These are phyloP conservation scores for Pelargonium nanum DNA, from an alignment of 345 rosid genomes.

Conservation along the genomic window DNA sequence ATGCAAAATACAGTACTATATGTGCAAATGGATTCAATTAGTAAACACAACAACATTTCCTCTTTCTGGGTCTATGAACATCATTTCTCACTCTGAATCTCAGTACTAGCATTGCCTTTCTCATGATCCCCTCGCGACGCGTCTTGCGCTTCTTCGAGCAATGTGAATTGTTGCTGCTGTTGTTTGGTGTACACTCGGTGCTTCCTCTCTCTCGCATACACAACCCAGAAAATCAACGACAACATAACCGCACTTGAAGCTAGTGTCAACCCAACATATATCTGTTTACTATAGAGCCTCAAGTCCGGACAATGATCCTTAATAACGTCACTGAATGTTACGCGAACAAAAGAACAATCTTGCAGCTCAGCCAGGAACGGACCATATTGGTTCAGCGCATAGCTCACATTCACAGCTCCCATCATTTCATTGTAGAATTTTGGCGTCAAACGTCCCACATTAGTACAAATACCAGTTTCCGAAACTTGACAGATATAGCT, in stretches of 20 bases:
- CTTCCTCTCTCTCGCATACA: constrained; percentile 33
- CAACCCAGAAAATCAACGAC: constrained; percentile 36
- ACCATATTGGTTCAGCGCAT: constrained; percentile 22
- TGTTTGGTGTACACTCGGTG: constrained; percentile 24
- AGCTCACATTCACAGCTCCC: constrained; percentile 34
- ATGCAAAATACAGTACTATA: too few relatives aligned
- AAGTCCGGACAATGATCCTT: constrained; percentile 22
- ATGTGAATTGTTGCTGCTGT: neutral
- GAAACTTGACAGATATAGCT: constrained; percentile 36
- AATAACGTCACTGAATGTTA: constrained; percentile 22
- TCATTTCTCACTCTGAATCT: too few relatives aligned
- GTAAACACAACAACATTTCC: too few relatives aligned
- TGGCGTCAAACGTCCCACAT: constrained; percentile 35
- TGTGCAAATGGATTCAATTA: too few relatives aligned
- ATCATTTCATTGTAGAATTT: constrained; percentile 21
- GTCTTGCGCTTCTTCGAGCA: neutral
- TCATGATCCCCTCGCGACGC: too few relatives aligned
- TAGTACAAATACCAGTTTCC: constrained; percentile 24
- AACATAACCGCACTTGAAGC: constrained; percentile 36
- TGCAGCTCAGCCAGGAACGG: constrained; percentile 28
- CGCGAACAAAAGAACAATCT: constrained; percentile 32
- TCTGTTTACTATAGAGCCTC: constrained; percentile 25
- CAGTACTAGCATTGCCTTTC: too few relatives aligned
- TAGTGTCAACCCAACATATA: constrained; percentile 31
- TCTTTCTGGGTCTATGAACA: too few relatives aligned